phyloP scores from a whole-genome alignment of 805 yeast genomes.

The Saccharomycopsis babjevae region DNA sequence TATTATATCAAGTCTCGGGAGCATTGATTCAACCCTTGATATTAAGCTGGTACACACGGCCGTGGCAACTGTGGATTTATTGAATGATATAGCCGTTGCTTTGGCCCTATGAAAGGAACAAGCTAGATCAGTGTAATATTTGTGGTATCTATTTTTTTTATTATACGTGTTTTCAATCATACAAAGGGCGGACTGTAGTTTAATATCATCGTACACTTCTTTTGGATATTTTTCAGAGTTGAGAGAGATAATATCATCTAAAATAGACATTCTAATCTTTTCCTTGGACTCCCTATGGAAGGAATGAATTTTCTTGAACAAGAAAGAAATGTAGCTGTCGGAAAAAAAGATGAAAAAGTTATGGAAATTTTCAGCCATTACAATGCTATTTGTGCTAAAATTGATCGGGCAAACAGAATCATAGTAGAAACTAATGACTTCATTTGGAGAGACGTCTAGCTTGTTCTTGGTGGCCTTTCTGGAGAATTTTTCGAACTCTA shows the following conservation, averaged over 20 bases:
- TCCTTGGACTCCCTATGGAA: not conserved
- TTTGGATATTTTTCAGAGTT: conserved; percentile 1
- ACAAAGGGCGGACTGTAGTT: not conserved
- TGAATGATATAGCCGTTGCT: not conserved
- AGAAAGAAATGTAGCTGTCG: not conserved
- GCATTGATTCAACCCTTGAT: conserved; percentile 3
- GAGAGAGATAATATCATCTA: not conserved
- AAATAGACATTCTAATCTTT: not conserved
- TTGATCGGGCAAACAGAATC: not conserved
- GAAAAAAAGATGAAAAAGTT: not conserved
- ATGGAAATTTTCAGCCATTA: conserved; percentile 1
- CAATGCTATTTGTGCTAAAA: not conserved
- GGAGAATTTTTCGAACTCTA: not conserved
- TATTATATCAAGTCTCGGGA: conserved; percentile 6
- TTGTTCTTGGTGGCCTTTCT: not conserved
- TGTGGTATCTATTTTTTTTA: not conserved
- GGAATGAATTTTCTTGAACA: not conserved
- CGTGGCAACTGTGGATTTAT: not conserved
- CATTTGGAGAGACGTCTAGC: not conserved
- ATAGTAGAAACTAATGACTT: not conserved
- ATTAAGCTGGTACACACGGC: not conserved
- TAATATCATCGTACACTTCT: not conserved
- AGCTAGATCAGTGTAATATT: not conserved
- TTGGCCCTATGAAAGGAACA: not conserved
- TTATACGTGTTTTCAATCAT: not conserved